These are phyloP conservation scores for Rhododendron vialii DNA, from an alignment of 148 eudicot species.

Conservation along the genomic window DNA sequence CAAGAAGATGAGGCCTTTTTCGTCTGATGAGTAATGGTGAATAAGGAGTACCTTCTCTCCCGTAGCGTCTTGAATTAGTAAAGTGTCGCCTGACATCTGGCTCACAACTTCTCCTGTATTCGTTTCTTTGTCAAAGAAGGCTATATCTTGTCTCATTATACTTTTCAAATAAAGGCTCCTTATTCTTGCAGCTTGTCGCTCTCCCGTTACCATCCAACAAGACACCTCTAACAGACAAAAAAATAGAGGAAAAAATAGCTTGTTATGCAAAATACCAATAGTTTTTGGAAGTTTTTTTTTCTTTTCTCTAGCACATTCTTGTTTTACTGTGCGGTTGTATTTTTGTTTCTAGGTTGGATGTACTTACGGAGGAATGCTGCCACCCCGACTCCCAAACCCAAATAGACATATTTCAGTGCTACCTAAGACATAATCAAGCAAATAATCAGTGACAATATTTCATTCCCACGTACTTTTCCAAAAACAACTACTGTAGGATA, in stretches of 20 bases:
- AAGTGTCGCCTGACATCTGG: conserved; percentile 72
- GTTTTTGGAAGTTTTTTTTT: no score
- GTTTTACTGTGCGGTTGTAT: no score
- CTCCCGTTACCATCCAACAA: conserved; percentile 77
- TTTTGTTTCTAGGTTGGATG: neutral
- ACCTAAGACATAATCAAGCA: neutral
- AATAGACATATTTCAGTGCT: conserved; percentile 26
- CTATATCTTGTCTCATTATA: conserved; percentile 19
- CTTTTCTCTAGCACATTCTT: neutral
- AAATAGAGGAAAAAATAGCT: no score
- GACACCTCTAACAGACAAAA: conserved; percentile 45
- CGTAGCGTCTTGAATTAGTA: conserved; percentile 72
- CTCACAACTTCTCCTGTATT: conserved; percentile 67
- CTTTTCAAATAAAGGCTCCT: conserved; percentile 50
- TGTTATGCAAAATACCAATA: neutral
- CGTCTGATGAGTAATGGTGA: neutral
- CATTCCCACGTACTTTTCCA: neutral
- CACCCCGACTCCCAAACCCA: conserved; percentile 44
- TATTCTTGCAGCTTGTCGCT: conserved; percentile 62
- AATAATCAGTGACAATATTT: neutral
- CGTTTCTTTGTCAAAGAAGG: conserved; percentile 58
- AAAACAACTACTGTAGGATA: neutral
- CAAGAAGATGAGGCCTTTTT: neutral
- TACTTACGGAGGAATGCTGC: conserved; percentile 64
- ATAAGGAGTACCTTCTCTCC: conserved; percentile 57